phyloP scores from a whole-genome alignment of 2,329 filamentous ascomycete genomes.

The Didymella pomorum region DNA sequence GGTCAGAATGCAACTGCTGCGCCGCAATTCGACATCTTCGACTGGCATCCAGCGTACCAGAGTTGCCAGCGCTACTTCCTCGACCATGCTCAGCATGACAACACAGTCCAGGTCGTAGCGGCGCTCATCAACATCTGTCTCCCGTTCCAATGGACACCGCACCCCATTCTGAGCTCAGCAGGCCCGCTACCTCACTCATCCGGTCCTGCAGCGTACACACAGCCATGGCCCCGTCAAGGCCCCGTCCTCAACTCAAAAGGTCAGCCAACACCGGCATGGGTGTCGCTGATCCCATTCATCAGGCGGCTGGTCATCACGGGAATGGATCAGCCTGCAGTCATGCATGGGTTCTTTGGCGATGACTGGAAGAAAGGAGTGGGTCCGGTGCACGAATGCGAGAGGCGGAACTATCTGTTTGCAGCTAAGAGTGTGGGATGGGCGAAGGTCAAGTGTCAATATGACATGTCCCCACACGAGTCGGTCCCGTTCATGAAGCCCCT shows the following conservation, averaged over 20 bases:
- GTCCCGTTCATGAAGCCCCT: slow-evolving; percentile 88
- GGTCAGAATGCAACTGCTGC: slow-evolving; percentile 30
- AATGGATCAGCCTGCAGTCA: slow-evolving; percentile 83
- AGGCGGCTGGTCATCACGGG: slow-evolving; percentile 89
- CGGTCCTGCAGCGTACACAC: slow-evolving; percentile 45
- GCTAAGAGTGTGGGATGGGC: slow-evolving; percentile 93
- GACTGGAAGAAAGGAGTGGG: slow-evolving; percentile 85
- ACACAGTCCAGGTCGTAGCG: slow-evolving; percentile 83
- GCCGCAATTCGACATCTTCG: slow-evolving; percentile 77
- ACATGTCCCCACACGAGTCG: slow-evolving; percentile 82
- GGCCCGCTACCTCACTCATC: slow-evolving; percentile 43
- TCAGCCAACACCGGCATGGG: slow-evolving; percentile 53
- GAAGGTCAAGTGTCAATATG: slow-evolving; percentile 87
- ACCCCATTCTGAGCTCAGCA: slow-evolving; percentile 56
- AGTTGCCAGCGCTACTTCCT: slow-evolving; percentile 91
- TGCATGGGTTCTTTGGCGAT: slow-evolving; percentile 97
- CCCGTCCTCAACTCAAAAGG: slow-evolving; percentile 50
- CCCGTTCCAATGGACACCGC: slow-evolving; percentile 75
- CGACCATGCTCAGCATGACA: slow-evolving; percentile 85
- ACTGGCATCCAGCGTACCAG: slow-evolving; percentile 92
- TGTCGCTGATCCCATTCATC: slow-evolving; percentile 87
- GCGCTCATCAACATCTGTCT: slow-evolving; percentile 91
- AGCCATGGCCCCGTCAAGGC: slow-evolving; percentile 54
- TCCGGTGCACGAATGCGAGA: slow-evolving; percentile 84
- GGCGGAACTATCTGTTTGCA: slow-evolving; percentile 93